Conservation (phyloP, 2,329 filamentous ascomycete species). For the Trichoderma citrinoviride region DNA sequence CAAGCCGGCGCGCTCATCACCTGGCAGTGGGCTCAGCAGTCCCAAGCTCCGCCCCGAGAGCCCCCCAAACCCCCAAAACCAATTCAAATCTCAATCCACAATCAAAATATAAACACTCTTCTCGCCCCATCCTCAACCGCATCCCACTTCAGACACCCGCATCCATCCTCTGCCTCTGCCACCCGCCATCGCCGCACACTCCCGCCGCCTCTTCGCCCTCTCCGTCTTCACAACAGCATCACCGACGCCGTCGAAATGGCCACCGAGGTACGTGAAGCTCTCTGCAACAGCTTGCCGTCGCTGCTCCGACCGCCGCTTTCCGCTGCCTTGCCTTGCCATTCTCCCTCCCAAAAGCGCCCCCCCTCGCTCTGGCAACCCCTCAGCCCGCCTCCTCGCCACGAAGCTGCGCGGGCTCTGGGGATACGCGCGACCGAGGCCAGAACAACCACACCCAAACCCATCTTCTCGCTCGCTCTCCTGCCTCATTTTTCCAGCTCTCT, state of each 20-base stretch:
- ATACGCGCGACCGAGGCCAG: background rate
- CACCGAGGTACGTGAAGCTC: slow-evolving; percentile 35
- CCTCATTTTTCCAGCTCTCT: slow-evolving; percentile 13
- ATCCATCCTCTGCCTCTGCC: slow-evolving; percentile 25
- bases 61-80: slow-evolving; percentile 24
- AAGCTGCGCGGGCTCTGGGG: slow-evolving; percentile 11
- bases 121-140: slow-evolving; percentile 28
- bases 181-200: slow-evolving; percentile 21
- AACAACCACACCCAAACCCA: background rate
- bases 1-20: slow-evolving; percentile 16
- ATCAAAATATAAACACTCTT: slow-evolving; percentile 36
- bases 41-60: slow-evolving; percentile 21
- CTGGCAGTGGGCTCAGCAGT: slow-evolving; percentile 11
- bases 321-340: slow-evolving; percentile 12
- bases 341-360: slow-evolving; percentile 20
- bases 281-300: slow-evolving; percentile 9
- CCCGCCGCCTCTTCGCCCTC: slow-evolving; percentile 18
- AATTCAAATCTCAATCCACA: slow-evolving; percentile 30
- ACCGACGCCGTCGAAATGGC: slow-evolving; percentile 30
- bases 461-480: slow-evolving; percentile 4
- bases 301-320: slow-evolving; percentile 26
- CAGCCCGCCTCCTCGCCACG: slow-evolving; percentile 25
- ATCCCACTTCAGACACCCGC: slow-evolving; percentile 29
- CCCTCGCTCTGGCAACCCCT: slow-evolving; percentile 30
- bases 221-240: slow-evolving; percentile 1